These are phyloP conservation scores for Rutidosis leptorrhynchoides DNA, from an alignment of 129 eudicot species.

Conservation along the genomic window DNA sequence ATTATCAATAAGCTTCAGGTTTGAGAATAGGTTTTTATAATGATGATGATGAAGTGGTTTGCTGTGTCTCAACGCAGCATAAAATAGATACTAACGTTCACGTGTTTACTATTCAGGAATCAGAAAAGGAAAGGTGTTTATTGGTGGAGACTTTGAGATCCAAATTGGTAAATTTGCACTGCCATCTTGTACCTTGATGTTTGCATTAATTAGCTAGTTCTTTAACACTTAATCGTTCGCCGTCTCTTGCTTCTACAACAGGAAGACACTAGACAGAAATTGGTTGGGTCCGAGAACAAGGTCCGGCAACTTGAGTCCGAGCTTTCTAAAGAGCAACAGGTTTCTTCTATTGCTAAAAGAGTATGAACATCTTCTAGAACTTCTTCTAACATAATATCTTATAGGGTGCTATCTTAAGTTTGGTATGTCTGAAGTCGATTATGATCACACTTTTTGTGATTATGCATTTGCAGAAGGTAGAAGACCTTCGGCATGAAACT, in stretches of 20 bases:
- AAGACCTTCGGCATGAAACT: slow-evolving; percentile 70
- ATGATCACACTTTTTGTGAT: slow-evolving; percentile 19
- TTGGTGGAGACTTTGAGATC: slow-evolving; percentile 71
- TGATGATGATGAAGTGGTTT: slow-evolving; percentile 11
- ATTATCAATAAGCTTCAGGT: slow-evolving; percentile 93
- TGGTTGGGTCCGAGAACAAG: slow-evolving; percentile 72
- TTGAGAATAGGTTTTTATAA: slow-evolving; percentile 17
- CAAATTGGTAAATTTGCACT: slow-evolving; percentile 59
- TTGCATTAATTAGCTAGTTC: slow-evolving; percentile 3
- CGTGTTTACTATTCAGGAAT: slow-evolving; percentile 67
- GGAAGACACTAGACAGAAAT: slow-evolving; percentile 82
- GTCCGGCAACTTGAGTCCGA: slow-evolving; percentile 80
- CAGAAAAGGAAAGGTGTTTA: slow-evolving; percentile 72
- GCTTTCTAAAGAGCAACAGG: slow-evolving; percentile 52
- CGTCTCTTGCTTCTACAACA: slow-evolving; percentile 30
- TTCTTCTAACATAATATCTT: slow-evolving; percentile 12
- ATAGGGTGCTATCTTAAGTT: not conserved
- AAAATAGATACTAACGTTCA: slow-evolving; percentile 5
- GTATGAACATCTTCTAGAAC: slow-evolving; percentile 31
- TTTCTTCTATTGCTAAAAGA: slow-evolving; percentile 45
- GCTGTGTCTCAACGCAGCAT: not conserved
- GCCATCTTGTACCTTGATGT: too few species aligned
- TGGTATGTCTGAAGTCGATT: not conserved
- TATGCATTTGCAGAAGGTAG: slow-evolving; percentile 51
- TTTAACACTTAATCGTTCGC: slow-evolving; percentile 16